phyloP scores from a whole-genome alignment of 805 yeast species.

The Starmerella scarabaei region DNA sequence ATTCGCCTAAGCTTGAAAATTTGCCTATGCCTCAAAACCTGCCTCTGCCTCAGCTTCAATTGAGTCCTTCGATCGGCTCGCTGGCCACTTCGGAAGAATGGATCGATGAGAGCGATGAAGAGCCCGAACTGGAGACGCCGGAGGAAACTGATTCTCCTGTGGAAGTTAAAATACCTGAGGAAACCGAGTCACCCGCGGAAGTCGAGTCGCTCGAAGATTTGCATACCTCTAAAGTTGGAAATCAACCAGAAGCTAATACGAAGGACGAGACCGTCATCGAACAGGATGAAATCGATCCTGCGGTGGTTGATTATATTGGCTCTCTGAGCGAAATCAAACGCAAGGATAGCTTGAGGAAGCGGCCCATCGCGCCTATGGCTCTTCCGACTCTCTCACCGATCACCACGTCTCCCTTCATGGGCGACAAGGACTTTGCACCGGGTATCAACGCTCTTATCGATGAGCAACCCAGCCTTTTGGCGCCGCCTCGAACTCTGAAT shows the following conservation, averaged over 20 bases:
- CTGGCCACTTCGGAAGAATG: no score
- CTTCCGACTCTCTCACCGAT: slow-evolving; percentile 10
- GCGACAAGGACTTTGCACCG: background rate
- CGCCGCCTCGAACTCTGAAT: background rate
- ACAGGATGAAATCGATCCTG: background rate
- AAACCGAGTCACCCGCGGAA: no score
- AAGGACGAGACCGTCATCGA: no score
- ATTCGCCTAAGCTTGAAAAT: no score
- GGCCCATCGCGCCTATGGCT: slow-evolving; percentile 4
- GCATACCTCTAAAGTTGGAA: no score
- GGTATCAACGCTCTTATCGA: slow-evolving; percentile 1
- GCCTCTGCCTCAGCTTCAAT: no score
- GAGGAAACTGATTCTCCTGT: background rate
- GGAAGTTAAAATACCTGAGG: no score
- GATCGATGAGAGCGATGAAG: slow-evolving; percentile 4
- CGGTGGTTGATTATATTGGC: background rate
- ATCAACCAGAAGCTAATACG: no score
- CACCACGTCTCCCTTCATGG: slow-evolving; percentile 7
- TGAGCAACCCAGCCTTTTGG: background rate
- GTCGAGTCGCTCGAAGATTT: no score
- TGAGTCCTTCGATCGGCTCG: no score
- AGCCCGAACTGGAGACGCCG: slow-evolving; percentile 1
- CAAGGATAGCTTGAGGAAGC: slow-evolving; percentile 5
- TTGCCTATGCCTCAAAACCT: no score
- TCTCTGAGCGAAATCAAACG: no score